These are phyloP conservation scores for Aureobasidium sp. DNA, from an alignment of 2,329 filamentous ascomycete species.

Conservation along the genomic window DNA sequence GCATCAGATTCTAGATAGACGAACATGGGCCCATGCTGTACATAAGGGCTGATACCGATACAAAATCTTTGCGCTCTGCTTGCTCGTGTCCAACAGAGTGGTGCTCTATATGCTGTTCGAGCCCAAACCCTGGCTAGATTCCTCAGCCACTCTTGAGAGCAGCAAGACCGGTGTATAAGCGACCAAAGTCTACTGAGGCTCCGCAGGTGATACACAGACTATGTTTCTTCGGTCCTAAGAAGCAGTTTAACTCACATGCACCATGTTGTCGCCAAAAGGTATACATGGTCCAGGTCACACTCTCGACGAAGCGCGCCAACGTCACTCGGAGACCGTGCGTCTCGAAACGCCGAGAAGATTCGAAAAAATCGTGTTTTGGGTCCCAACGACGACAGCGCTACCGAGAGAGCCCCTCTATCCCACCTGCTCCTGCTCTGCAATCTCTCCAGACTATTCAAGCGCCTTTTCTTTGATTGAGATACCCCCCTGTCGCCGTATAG, in stretches of 20 bases:
- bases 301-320: not conserved
- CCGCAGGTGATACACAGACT: not conserved
- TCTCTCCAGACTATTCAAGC: conserved; percentile 9
- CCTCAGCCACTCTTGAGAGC: not conserved
- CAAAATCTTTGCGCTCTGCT: too few relatives aligned
- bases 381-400: conserved; percentile 8
- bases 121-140: too few relatives aligned
- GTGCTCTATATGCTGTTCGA: too few relatives aligned
- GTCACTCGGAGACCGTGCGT: not conserved
- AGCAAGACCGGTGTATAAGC: not conserved
- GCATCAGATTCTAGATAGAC: not conserved
- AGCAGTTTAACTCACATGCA: not conserved
- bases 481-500: conserved; percentile 3
- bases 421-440: not conserved
- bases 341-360: conserved; percentile 2
- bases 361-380: conserved; percentile 4
- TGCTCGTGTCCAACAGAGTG: too few relatives aligned
- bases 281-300: not conserved
- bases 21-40: not conserved
- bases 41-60: not conserved
- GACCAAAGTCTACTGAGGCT: not conserved
- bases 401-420: conserved; percentile 7
- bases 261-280: not conserved
- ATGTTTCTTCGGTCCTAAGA: too few relatives aligned
- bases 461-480: conserved; percentile 14